These are phyloP conservation scores for Lanmaoa pseudosensibilis DNA, from an alignment of 768 basidiomycete species.

Conservation along the genomic window DNA sequence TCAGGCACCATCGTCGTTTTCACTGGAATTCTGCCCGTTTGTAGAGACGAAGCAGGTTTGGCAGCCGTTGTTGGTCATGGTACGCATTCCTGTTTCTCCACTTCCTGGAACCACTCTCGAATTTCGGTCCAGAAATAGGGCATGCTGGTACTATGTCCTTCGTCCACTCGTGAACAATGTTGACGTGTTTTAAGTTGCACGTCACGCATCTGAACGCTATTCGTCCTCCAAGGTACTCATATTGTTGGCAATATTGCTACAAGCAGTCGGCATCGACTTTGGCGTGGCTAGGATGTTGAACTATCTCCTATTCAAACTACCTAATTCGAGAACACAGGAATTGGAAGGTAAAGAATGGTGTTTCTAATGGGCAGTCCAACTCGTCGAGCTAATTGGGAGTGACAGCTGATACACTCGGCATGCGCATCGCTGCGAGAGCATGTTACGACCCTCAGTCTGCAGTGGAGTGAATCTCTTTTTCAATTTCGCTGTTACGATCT, in stretches of 20 bases:
- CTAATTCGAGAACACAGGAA: conserved; percentile 82
- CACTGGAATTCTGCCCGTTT: conserved; percentile 83
- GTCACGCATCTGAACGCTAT: conserved; percentile 51
- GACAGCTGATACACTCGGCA: conserved; percentile 82
- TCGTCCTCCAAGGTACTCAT: conserved; percentile 45
- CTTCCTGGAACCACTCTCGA: not conserved
- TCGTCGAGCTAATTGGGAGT: conserved; percentile 1
- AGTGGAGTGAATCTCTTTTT: conserved; percentile 49
- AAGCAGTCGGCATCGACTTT: conserved; percentile 53
- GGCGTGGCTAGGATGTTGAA: conserved; percentile 50
- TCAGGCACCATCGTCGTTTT: conserved; percentile 80
- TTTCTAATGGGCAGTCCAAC: not conserved
- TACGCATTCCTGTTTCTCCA: conserved; percentile 23
- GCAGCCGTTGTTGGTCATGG: conserved; percentile 87
- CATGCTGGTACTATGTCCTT: conserved; percentile 53
- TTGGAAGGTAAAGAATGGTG: conserved; percentile 56
- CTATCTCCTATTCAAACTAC: conserved; percentile 62
- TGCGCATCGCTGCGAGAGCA: conserved; percentile 76
- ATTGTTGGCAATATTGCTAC: conserved; percentile 42
- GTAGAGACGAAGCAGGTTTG: conserved; percentile 74
- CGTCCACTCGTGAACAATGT: not conserved
- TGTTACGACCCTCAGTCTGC: conserved; percentile 85
- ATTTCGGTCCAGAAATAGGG: conserved; percentile 62
- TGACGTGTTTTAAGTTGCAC: conserved; percentile 46
- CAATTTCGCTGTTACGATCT: not conserved